Evolutionary conservation across 2,329 filamentous ascomycete species (phyloP), one percentile per base, ranked within the genome.

Genomic region (Cyphellophora europaea): DNA sequence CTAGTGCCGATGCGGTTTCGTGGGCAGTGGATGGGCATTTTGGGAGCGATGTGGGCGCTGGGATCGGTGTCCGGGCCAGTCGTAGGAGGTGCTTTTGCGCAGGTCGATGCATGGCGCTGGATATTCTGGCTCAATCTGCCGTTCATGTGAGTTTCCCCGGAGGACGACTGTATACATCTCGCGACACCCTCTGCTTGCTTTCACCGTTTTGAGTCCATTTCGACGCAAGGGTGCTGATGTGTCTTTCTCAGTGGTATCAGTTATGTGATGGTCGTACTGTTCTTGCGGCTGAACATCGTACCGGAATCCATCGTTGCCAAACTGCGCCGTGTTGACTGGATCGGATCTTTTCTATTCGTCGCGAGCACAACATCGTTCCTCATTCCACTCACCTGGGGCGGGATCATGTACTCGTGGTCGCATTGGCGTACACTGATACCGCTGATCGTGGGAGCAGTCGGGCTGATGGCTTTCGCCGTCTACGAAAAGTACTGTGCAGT

Each of bases 61-160:
- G 45, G 45, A n/a, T 37, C 32, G 8, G 45, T 48, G 3, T 36
- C 33, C 4, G 45, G 48, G 16, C 47, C 49, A 5, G 42, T 55
- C 10, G 44, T 56, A n/a, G 52, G 52, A 2, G 51, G 53, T 18
- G 49, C 44, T 11, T 51, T 56, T 13, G 49, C 48, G 6, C 14
- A 48, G 8, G 36, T 44, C 10, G 41, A 42, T 14, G 32, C 42
- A 2, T 55, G 53, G 76, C 56, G 69, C 6, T 81, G 75, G 75
- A 69, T 80, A 32, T 78, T 79, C 49, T 82, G 70, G 65, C 64
- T 78, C 45, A 80, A 79, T 44, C 55, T 78, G 2, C 73, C 74
- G 2, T 68, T 78, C 47, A 61, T 67, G 18, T 69, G 57, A 2
- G 38, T 73, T n/a, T n/a, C n/a, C n/a, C n/a, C n/a, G n/a, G n/a